Evolutionary conservation across 2,329 filamentous ascomycete species (phyloP).

Genomic region (Aspergillaceae sp.): DNA sequence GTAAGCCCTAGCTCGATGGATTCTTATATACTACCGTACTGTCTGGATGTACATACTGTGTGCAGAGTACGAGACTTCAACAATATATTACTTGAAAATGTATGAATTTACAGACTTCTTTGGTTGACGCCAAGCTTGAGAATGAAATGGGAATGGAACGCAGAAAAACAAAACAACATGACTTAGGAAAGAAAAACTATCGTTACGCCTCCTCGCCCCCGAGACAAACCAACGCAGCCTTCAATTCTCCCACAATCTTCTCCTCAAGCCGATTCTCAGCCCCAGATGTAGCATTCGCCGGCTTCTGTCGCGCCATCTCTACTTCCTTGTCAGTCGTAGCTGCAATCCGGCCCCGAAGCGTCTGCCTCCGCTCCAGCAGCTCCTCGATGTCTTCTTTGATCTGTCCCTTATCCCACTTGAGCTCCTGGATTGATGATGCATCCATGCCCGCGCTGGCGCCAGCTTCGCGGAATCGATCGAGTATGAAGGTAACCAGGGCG

Average conservation of each 20-base stretch:
- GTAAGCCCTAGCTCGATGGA: too few species aligned
- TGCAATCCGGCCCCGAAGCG: constrained; percentile 64
- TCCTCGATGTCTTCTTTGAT: constrained; percentile 78
- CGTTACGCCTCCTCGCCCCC: constrained; percentile 28
- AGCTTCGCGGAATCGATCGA: constrained; percentile 55
- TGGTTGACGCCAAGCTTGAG: too few species aligned
- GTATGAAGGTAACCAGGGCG: constrained; percentile 63
- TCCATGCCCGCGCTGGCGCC: constrained; percentile 56
- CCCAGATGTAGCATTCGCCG: constrained; percentile 32
- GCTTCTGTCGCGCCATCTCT: constrained; percentile 46
- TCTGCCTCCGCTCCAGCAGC: constrained; percentile 61
- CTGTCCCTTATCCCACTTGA: constrained; percentile 64
- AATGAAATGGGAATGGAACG: too few species aligned
- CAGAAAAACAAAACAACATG: constrained; percentile 3
- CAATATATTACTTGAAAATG: too few species aligned
- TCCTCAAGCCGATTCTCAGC: constrained; percentile 63
- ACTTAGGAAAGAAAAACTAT: not conserved
- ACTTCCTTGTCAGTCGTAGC: constrained; percentile 65
- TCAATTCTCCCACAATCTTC: constrained; percentile 63
- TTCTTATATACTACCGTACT: too few species aligned
- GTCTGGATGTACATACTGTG: too few species aligned
- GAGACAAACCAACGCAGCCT: constrained; percentile 42
- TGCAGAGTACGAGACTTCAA: too few species aligned
- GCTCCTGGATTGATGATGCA: constrained; percentile 55
- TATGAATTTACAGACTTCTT: too few species aligned